phyloP scores from a whole-genome alignment of 139 green algal species.

The Chlamydomonas sphaeroides region DNA sequence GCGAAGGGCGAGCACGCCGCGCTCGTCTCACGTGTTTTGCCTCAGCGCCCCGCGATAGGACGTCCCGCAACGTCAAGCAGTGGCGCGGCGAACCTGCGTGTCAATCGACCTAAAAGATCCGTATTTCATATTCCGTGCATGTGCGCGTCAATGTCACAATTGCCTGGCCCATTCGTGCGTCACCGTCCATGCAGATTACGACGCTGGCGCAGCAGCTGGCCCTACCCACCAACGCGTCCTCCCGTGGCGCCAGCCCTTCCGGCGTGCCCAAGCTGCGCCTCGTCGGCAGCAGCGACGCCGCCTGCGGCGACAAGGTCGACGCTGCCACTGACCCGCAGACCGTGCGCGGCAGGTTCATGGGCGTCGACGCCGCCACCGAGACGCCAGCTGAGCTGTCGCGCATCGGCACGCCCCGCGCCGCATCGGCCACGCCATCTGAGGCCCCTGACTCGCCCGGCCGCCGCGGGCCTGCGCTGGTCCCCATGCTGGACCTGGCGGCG shows the following conservation, averaged over 20 bases:
- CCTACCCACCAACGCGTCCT: too few species aligned
- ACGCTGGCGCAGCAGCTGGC: not conserved
- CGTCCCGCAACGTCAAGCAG: too few species aligned
- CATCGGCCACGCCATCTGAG: not conserved
- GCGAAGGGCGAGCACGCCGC: too few species aligned
- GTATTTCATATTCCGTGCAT: too few species aligned
- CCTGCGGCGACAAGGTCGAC: constrained; percentile 1
- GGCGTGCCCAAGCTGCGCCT: not conserved
- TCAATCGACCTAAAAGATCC: too few species aligned
- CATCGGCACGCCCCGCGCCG: not conserved
- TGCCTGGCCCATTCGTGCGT: too few species aligned
- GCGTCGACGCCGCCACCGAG: constrained; percentile 12
- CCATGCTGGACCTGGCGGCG: constrained; percentile 18
- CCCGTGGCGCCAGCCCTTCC: too few species aligned
- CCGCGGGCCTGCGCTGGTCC: not conserved
- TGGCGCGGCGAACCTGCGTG: too few species aligned
- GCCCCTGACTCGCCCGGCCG: not conserved
- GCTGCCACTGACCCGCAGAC: constrained; percentile 11
- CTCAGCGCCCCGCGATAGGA: too few species aligned
- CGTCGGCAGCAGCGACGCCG: too few species aligned
- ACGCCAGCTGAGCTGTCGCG: constrained; percentile 7
- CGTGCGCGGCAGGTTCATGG: not conserved
- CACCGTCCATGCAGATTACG: constrained; percentile 29
- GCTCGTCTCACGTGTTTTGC: too few species aligned
- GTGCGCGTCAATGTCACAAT: too few species aligned